A percentile compares a stretch with the other conserved stretches of the same genome.
phyloP scores from a whole-genome alignment of 345 rosid genomes.

The Hevea brasiliensis region DNA sequence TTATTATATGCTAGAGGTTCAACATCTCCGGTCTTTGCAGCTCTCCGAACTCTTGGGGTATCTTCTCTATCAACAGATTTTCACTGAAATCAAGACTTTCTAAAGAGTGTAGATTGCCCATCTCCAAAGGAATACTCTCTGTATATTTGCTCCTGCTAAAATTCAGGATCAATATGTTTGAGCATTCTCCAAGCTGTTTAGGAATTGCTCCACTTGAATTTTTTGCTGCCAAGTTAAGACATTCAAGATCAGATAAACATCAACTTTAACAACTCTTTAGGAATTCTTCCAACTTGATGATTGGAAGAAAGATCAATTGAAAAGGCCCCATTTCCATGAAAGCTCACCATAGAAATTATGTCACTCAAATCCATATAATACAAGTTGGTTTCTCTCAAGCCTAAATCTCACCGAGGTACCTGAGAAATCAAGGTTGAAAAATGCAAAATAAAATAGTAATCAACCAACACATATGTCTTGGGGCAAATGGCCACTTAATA shows the following conservation, averaged over 20 bases:
- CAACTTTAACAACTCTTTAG: neutral
- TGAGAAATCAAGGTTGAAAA: too few relatives aligned
- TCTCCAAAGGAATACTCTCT: neutral
- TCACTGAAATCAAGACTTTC: neutral
- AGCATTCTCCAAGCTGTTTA: conserved; percentile 2
- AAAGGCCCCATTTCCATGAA: too few relatives aligned
- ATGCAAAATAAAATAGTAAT: too few relatives aligned
- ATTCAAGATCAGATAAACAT: neutral
- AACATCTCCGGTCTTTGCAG: neutral
- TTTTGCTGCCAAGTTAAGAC: conserved; percentile 1
- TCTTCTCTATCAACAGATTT: neutral
- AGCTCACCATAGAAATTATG: too few relatives aligned
- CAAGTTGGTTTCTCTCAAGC: too few relatives aligned
- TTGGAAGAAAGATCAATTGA: conserved; percentile 10
- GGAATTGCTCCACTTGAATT: conserved; percentile 9
- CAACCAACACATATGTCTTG: too few relatives aligned
- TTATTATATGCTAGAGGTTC: neutral
- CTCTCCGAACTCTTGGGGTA: neutral
- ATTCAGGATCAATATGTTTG: neutral
- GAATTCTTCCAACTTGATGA: conserved; percentile 1
- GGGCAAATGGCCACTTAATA: too few relatives aligned
- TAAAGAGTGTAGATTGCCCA: neutral
- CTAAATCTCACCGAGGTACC: too few relatives aligned
- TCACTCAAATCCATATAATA: too few relatives aligned
- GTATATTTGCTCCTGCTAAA: neutral